These are phyloP conservation scores for Hypoxylon sp. DNA, from an alignment of 2,329 filamentous ascomycete species.

Conservation along the genomic window DNA sequence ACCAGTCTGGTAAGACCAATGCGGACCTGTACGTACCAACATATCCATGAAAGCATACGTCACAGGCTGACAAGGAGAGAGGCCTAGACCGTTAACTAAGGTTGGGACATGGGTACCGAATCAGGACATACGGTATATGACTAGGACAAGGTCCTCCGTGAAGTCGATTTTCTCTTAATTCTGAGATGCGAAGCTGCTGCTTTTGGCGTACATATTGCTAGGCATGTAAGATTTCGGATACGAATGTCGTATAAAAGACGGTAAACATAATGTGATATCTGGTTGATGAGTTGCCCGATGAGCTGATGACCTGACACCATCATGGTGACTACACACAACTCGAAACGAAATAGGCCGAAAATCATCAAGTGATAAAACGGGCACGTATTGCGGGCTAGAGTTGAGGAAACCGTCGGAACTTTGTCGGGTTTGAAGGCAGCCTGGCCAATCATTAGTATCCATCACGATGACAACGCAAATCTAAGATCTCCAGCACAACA, in stretches of 20 bases:
- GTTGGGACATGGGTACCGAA: not conserved
- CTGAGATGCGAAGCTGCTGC: not conserved
- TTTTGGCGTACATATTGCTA: not conserved
- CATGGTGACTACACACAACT: not conserved
- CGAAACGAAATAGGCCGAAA: not conserved
- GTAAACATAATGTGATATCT: not conserved
- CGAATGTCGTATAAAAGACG: not conserved
- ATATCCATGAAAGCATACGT: not conserved
- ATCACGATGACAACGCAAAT: slow-evolving; percentile 14
- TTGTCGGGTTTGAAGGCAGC: not conserved
- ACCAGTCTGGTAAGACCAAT: not conserved
- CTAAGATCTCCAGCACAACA: slow-evolving; percentile 2
- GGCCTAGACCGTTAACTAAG: not conserved
- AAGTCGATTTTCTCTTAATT: slow-evolving; percentile 4
- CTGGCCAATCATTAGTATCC: not conserved
- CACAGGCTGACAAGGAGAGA: not conserved
- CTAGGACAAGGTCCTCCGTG: not conserved
- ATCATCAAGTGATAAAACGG: not conserved
- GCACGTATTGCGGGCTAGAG: not conserved
- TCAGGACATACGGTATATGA: not conserved
- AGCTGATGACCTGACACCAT: slow-evolving; percentile 5
- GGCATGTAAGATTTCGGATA: not conserved
- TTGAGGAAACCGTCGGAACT: not conserved
- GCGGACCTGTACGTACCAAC: not conserved
- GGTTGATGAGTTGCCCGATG: not conserved